Evolutionary conservation across 2,329 filamentous ascomycete genomes (phyloP).

Genomic region (Penicillium sclerotigenum): DNA sequence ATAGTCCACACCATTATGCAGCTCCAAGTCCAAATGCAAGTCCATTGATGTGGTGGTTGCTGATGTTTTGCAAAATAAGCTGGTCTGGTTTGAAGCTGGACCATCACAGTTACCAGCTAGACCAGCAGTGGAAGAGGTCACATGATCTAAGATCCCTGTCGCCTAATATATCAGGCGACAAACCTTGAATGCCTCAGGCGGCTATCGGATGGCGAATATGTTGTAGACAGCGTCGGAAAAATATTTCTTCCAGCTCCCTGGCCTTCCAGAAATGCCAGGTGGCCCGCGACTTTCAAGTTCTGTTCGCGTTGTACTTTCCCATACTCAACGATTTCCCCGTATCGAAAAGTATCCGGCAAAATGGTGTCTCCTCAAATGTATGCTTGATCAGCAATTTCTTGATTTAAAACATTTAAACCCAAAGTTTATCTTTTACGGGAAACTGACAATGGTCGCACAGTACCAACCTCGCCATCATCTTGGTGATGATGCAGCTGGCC

Average conservation of each 20-base stretch:
- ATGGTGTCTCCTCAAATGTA: slow-evolving; percentile 69
- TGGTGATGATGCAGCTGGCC: slow-evolving; percentile 96
- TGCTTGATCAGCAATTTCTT: slow-evolving; percentile 27
- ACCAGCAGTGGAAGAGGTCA: not conserved
- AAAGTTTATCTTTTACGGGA: not conserved
- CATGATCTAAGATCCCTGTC: not conserved
- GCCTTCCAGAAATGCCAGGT: slow-evolving; percentile 20
- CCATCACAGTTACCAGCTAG: slow-evolving; percentile 1
- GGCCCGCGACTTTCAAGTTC: slow-evolving; percentile 14
- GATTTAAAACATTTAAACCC: not conserved
- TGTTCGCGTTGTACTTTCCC: slow-evolving; percentile 8
- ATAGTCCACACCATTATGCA: not conserved
- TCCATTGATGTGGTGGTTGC: not conserved
- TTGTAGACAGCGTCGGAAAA: not conserved
- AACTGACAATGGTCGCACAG: slow-evolving; percentile 47
- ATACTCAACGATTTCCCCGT: slow-evolving; percentile 12
- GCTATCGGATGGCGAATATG: not conserved
- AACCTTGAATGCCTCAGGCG: not conserved
- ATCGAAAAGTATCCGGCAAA: slow-evolving; percentile 37
- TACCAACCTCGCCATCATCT: slow-evolving; percentile 89
- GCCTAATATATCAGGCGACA: not conserved
- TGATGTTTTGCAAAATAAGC: slow-evolving; percentile 6
- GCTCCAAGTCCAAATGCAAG: not conserved
- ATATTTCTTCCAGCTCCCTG: slow-evolving; percentile 14
- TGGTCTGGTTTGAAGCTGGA: slow-evolving; percentile 10